Evolutionary conservation across 305 asterid genomes (phyloP).

Genomic region (Striga hermonthica): DNA sequence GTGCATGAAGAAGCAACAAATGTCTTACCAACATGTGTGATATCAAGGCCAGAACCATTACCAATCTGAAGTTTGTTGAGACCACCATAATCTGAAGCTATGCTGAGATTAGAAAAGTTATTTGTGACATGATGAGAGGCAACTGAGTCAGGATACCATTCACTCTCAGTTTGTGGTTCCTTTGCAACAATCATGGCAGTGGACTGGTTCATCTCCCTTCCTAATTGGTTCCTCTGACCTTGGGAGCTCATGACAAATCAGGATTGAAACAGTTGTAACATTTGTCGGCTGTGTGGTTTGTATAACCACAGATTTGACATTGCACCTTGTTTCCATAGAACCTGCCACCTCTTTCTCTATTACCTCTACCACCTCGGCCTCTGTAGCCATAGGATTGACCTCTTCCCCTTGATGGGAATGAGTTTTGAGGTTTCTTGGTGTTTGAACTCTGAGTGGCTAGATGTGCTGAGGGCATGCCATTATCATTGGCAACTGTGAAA

Average conservation of each 20-base stretch:
- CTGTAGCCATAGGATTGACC: no score
- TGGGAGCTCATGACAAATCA: not conserved
- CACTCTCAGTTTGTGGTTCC: not conserved
- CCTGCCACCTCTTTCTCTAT: no score
- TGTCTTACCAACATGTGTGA: not conserved
- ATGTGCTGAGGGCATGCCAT: no score
- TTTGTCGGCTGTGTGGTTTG: not conserved
- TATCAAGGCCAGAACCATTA: not conserved
- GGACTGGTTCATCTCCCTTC: not conserved
- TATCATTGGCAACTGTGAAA: no score
- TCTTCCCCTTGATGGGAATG: no score
- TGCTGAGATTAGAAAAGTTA: not conserved
- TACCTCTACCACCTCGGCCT: no score
- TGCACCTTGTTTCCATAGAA: no score
- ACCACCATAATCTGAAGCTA: not conserved
- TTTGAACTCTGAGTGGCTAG: no score
- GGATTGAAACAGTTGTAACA: not conserved
- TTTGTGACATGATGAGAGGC: not conserved
- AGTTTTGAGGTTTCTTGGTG: no score
- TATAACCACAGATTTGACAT: not conserved
- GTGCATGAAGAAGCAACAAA: not conserved
- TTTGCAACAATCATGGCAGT: not conserved
- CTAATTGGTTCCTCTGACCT: not conserved
- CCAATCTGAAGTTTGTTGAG: not conserved
- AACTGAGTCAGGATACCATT: not conserved